Base-by-base conservation (phyloP, 2,329 filamentous ascomycete genomes). In the Sporothrix pseudoabietina region DNA sequence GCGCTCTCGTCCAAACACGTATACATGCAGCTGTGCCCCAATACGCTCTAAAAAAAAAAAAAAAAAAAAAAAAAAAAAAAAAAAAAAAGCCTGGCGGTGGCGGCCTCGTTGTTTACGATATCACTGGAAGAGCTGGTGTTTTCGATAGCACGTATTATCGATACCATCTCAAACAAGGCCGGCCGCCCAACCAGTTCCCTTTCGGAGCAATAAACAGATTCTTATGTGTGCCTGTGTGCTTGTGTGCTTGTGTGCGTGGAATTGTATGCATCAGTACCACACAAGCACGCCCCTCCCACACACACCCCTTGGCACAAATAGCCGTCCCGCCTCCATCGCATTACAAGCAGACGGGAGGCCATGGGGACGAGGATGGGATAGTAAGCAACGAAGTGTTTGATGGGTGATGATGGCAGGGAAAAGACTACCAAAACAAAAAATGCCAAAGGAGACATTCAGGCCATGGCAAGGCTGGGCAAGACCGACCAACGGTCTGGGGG, bases 1-100 rank as follows among this genome's bases (percentile, higher is more conserved):
- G 55, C 39, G 55, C 69, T 71, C 41, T 52, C 69, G 41, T 39
- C 69, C 55, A 63, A 52, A 61, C 69, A 71, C 70, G 70, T 65
- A 71, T 26, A 19, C 44, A 54, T 61, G 69, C 69, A 61, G 54
- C 54, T 49, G 54, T 61, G 69, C 69, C 69, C 35, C 16, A 47
- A 10, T 5, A n/a, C 8, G 35, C 4, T 35, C 19, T 32, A 30
- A 32, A 6, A 16, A 5, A 35, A 32, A 10, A 65, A 49, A 47
- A 32, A 10, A 65, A 49, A 47, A 32, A 10, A 65, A 49, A 47
- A n/a, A 30, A 32, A 6, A 16, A 5, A 35, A 30, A 32, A 6
- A 16, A 5, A 35, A 32, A 10, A 65, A 49, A 47, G 26, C 55
- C 41, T 39, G 69, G 69, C 14, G 16, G 55, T 71, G 69, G 54